phyloP scores from a whole-genome alignment of 2,329 filamentous ascomycete species.

The Botrytis hyacinthi region DNA sequence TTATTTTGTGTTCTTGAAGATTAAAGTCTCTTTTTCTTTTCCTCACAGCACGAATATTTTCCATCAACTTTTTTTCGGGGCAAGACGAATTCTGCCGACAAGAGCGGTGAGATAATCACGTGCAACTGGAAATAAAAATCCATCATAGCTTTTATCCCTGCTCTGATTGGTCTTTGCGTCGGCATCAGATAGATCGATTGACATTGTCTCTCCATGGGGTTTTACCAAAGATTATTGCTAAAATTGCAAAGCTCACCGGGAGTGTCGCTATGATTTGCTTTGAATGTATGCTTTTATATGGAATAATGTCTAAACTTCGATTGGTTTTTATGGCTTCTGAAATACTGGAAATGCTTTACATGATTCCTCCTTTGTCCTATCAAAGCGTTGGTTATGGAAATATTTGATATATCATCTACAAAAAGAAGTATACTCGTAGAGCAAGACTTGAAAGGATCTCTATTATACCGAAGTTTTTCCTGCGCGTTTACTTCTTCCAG shows the following conservation, averaged over 20 bases:
- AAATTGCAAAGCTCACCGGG: not conserved
- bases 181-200: no score
- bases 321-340: not conserved
- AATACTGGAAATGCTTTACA: not conserved
- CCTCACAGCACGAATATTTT: conserved; percentile 14
- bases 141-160: not conserved
- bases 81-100: conserved; percentile 4
- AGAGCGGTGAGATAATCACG: not conserved
- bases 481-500: not conserved
- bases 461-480: not conserved
- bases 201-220: not conserved
- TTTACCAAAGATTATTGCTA: not conserved
- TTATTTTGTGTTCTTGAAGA: not conserved
- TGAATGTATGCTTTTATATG: no score
- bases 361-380: no score
- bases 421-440: no score
- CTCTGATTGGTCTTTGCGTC: conserved; percentile 5
- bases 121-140: not conserved
- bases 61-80: conserved; percentile 19
- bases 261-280: not conserved
- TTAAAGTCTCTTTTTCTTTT: conserved; percentile 2
- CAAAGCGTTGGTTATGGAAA: not conserved
- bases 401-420: no score
- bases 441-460: not conserved
- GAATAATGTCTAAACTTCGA: no score